Evolutionary conservation across 768 basidiomycete genomes (phyloP).

Genomic region (Russula virescens): DNA sequence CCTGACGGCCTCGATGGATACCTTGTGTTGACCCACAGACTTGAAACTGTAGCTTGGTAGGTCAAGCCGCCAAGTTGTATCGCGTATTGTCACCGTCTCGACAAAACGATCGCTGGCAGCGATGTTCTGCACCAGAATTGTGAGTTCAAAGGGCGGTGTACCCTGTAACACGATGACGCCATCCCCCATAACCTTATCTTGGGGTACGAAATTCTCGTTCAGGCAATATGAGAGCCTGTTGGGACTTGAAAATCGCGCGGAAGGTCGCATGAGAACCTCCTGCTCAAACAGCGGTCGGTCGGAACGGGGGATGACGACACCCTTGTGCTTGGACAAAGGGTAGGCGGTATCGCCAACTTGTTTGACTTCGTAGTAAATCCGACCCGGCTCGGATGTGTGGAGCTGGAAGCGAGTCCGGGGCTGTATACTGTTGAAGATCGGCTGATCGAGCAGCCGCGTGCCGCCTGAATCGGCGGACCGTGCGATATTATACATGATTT

Average conservation of each 20-base stretch:
- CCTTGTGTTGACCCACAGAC: slow-evolving; percentile 74
- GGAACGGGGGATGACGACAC: slow-evolving; percentile 57
- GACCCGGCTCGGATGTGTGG: slow-evolving; percentile 68
- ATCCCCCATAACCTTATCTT: slow-evolving; percentile 48
- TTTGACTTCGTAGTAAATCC: slow-evolving; percentile 86
- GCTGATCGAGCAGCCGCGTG: slow-evolving; percentile 66
- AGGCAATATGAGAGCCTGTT: slow-evolving; percentile 70
- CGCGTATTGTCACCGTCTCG: slow-evolving; percentile 46
- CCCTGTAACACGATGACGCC: slow-evolving; percentile 71
- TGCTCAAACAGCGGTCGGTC: slow-evolving; percentile 78
- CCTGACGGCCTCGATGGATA: slow-evolving; percentile 69
- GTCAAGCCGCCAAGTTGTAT: slow-evolving; percentile 62
- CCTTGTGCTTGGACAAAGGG: slow-evolving; percentile 62
- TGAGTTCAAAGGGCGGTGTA: slow-evolving; percentile 76
- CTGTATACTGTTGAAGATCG: slow-evolving; percentile 81
- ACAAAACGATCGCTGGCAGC: slow-evolving; percentile 60
- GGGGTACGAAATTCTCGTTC: slow-evolving; percentile 55
- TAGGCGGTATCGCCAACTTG: slow-evolving; percentile 85
- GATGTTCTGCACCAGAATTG: slow-evolving; percentile 70
- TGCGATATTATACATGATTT: slow-evolving; percentile 85
- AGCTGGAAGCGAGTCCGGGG: slow-evolving; percentile 74
- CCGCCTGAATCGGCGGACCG: slow-evolving; percentile 61
- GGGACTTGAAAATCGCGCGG: slow-evolving; percentile 66
- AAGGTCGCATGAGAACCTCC: slow-evolving; percentile 74
- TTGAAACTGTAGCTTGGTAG: slow-evolving; percentile 66